Conservation (phyloP, 768 basidiomycete species). For the Hypholoma sublateritium region DNA sequence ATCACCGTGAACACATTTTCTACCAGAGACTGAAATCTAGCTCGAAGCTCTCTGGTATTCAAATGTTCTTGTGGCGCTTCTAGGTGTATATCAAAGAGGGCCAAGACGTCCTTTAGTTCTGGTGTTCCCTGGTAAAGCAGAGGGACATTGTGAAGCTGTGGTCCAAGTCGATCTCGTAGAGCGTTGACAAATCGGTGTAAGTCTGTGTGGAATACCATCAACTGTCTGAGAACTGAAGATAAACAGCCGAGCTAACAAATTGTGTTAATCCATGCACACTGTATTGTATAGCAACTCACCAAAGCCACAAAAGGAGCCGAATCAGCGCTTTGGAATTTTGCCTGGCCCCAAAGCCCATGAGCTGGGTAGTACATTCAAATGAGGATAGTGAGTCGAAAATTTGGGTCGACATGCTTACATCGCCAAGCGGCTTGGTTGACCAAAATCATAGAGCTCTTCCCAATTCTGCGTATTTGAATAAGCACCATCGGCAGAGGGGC, state of each 20-base stretch:
- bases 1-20: conserved; percentile 70
- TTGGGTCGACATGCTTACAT: conserved; percentile 34
- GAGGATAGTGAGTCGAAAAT: background rate
- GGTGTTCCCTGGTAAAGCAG: conserved; percentile 72
- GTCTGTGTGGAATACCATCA: conserved; percentile 74
- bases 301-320: conserved; percentile 71
- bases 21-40: conserved; percentile 69
- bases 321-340: conserved; percentile 66
- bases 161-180: conserved; percentile 61
- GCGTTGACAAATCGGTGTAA: conserved; percentile 63
- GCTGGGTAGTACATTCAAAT: conserved; percentile 27
- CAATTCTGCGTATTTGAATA: conserved; percentile 40
- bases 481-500: background rate
- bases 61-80: conserved; percentile 54
- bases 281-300: conserved; percentile 29
- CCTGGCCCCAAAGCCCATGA: conserved; percentile 76
- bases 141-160: conserved; percentile 67
- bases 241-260: conserved; percentile 56
- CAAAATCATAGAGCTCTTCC: conserved; percentile 73
- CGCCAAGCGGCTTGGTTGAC: conserved; percentile 74
- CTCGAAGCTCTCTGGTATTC: conserved; percentile 59
- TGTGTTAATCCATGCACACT: conserved; percentile 4
- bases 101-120: conserved; percentile 63
- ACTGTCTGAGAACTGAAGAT: conserved; percentile 69
- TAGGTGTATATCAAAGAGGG: conserved; percentile 50